phyloP scores from a whole-genome alignment of 2,329 filamentous ascomycete species.

The Sphaceloma murrayae region DNA sequence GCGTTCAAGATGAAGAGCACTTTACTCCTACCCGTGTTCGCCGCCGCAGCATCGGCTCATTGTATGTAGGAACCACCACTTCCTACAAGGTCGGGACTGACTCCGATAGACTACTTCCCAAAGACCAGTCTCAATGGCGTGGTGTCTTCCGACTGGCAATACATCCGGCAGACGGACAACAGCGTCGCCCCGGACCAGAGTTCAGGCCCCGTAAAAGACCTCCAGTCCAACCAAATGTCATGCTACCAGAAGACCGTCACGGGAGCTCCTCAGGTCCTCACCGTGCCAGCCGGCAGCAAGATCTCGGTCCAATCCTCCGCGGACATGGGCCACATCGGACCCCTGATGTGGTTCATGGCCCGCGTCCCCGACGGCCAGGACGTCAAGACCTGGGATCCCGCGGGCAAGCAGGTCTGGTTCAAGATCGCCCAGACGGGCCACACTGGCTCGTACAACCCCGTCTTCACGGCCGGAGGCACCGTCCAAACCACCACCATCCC shows the following conservation, averaged over 20 bases:
- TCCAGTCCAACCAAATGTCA: not conserved
- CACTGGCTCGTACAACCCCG: not conserved
- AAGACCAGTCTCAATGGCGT: not conserved
- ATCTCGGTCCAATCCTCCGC: too few relatives aligned
- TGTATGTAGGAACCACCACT: not conserved
- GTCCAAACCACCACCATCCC: not conserved
- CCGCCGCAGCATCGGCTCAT: too few relatives aligned
- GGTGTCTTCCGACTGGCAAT: not conserved
- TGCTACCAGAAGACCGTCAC: not conserved
- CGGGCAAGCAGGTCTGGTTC: not conserved
- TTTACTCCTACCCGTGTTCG: too few relatives aligned
- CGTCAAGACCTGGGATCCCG: constrained; percentile 6
- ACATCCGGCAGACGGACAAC: not conserved
- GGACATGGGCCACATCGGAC: not conserved
- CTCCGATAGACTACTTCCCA: not conserved
- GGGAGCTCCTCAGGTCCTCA: not conserved
- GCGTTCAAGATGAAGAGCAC: too few relatives aligned
- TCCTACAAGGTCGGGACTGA: not conserved
- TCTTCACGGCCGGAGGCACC: not conserved
- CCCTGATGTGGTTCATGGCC: constrained; percentile 4
- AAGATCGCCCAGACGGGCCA: not conserved
- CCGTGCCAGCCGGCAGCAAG: not conserved
- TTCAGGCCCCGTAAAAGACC: not conserved
- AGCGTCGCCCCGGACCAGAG: not conserved
- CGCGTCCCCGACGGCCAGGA: not conserved